Evolutionary conservation across 305 asterid genomes (phyloP).

Genomic region (Fraxinus latifolia): DNA sequence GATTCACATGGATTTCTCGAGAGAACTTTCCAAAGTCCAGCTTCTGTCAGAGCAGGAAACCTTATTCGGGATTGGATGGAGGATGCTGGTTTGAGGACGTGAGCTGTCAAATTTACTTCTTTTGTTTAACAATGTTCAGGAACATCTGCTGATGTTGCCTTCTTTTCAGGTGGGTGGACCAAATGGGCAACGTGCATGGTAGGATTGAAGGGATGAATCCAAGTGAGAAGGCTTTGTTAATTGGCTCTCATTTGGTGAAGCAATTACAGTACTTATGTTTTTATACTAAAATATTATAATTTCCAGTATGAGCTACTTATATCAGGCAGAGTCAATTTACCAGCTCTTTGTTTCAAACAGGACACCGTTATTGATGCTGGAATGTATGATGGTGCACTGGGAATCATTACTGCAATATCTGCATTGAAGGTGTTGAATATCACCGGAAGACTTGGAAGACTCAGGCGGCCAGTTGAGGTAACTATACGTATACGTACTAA

Average conservation of each 20-base stretch:
- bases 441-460: conserved; percentile 60
- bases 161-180: conserved; percentile 80
- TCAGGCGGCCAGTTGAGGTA: conserved; percentile 86
- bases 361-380: conserved; percentile 98
- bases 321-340: conserved; percentile 5
- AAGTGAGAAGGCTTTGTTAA: conserved; percentile 75
- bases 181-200: conserved; percentile 96
- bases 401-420: conserved; percentile 72
- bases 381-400: conserved; percentile 79
- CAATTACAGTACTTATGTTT: conserved; percentile 25
- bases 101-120: conserved; percentile 26
- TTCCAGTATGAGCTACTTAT: conserved; percentile 9
- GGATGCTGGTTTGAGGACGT: conserved; percentile 92
- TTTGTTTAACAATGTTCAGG: background rate
- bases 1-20: conserved; percentile 77
- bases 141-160: conserved; percentile 18
- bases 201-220: conserved; percentile 72
- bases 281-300: conserved; percentile 11
- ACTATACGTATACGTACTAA: background rate
- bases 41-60: conserved; percentile 71
- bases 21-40: conserved; percentile 94
- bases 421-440: conserved; percentile 73
- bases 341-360: conserved; percentile 39
- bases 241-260: conserved; percentile 97
- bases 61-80: conserved; percentile 84